Evolutionary conservation across 1,284 basidiomycete genomes (phyloP).

Genomic region (Apiotrichum brassicae): DNA sequence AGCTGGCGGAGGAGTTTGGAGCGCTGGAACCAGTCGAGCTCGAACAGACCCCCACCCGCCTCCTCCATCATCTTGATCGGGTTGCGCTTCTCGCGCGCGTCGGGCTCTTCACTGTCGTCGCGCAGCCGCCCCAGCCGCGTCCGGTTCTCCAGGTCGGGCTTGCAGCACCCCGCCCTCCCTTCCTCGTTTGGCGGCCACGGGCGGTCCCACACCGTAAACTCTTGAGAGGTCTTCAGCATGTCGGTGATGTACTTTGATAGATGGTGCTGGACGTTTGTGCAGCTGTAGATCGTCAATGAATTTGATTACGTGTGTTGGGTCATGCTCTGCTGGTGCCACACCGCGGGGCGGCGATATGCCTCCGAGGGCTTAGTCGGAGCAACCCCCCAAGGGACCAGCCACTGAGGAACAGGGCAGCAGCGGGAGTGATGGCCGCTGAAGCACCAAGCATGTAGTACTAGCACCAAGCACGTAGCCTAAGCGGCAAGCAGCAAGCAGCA

Average conservation of each 20-base stretch:
- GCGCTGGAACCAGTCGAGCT: conserved; percentile 39
- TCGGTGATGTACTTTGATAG: conserved; percentile 38
- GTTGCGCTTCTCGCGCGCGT: conserved; percentile 23
- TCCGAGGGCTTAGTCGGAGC: no score
- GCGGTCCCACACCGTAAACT: conserved; percentile 44
- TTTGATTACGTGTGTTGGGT: no score
- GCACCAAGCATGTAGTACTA: no score
- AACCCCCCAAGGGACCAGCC: no score
- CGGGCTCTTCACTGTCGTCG: conserved; percentile 26
- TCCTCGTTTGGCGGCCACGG: conserved; percentile 42
- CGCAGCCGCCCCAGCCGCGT: conserved; percentile 30
- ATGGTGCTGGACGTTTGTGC: conserved; percentile 36
- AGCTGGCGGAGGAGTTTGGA: conserved; percentile 39
- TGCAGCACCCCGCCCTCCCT: conserved; percentile 33
- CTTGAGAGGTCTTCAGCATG: conserved; percentile 25
- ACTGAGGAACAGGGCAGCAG: no score
- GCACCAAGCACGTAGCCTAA: no score
- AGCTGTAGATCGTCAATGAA: conserved; percentile 17
- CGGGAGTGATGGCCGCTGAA: no score
- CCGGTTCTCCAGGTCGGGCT: conserved; percentile 14
- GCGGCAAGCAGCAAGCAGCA: no score
- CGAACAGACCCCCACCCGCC: conserved; percentile 36
- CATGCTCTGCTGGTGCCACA: no score
- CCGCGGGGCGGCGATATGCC: no score
- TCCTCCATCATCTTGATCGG: conserved; percentile 31